phyloP scores from a whole-genome alignment of 768 basidiomycete genomes.

The Leccinellum albellum region DNA sequence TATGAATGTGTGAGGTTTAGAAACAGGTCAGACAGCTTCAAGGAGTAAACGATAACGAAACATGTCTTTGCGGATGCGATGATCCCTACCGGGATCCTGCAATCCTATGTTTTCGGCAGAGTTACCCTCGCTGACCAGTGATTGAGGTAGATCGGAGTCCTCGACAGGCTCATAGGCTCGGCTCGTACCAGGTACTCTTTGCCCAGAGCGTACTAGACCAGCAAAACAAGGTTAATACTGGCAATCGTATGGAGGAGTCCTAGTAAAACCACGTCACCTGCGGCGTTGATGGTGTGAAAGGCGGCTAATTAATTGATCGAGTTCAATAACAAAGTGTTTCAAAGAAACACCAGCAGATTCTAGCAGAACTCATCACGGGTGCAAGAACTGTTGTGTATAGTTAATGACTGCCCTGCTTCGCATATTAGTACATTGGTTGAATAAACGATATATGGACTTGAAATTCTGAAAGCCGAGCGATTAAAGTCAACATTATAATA shows the following conservation, averaged over 20 bases:
- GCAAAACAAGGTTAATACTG: background rate
- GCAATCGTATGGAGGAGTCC: background rate
- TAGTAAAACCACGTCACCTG: conserved; percentile 4
- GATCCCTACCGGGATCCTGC: background rate
- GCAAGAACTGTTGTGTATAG: background rate
- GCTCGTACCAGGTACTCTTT: background rate
- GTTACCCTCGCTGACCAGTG: background rate
- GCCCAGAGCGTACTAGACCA: conserved; percentile 7
- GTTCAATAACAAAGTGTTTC: background rate
- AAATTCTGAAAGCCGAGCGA: background rate
- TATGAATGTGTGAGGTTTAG: background rate
- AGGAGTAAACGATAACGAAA: background rate
- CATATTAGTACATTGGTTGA: background rate
- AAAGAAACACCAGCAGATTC: background rate
- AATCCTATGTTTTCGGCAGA: background rate
- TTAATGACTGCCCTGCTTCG: background rate
- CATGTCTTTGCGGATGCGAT: background rate
- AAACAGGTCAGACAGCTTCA: background rate
- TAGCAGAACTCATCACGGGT: background rate
- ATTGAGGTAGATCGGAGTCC: background rate
- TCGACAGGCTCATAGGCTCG: background rate
- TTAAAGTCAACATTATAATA: background rate
- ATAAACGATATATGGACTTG: background rate
- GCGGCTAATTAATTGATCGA: conserved; percentile 1
- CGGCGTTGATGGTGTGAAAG: conserved; percentile 4